Evolutionary conservation across 176 grass and related monocot species (phyloP).

Genomic region (Themeda triandra): DNA sequence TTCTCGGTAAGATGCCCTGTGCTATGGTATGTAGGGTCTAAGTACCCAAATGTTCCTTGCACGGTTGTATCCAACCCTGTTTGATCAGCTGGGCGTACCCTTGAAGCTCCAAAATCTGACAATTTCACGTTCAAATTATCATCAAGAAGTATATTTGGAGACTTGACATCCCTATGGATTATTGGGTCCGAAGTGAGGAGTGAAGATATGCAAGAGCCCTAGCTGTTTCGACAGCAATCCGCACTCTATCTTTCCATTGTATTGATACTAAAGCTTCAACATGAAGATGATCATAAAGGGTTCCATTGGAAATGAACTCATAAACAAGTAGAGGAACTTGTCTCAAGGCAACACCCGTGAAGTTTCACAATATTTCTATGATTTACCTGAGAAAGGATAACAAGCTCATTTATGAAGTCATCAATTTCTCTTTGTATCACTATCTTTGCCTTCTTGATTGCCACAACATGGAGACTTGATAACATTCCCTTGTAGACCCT

Average conservation of each 20-base stretch:
- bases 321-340: not conserved
- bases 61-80: too few species aligned
- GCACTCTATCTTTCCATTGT: too few species aligned
- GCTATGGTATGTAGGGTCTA: too few species aligned
- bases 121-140: too few species aligned
- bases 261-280: not conserved
- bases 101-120: not conserved
- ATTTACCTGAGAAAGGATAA: not conserved
- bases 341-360: not conserved
- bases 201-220: too few species aligned
- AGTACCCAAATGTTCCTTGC: too few species aligned
- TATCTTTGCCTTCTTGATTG: not conserved
- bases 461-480: not conserved
- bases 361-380: not conserved
- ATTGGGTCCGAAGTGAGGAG: too few species aligned
- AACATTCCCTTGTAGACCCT: not conserved
- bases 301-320: not conserved
- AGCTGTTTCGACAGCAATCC: too few species aligned
- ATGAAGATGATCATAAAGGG: not conserved
- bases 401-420: not conserved
- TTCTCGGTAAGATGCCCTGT: too few species aligned
- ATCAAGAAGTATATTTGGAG: too few species aligned
- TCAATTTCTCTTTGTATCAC: not conserved
- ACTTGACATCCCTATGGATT: too few species aligned
- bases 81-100: too few species aligned